Percentiles rank a stretch among this genome's conserved stretches.
Conservation (phyloP, 2,329 filamentous ascomycete genomes). For the Fusarium sp. region DNA sequence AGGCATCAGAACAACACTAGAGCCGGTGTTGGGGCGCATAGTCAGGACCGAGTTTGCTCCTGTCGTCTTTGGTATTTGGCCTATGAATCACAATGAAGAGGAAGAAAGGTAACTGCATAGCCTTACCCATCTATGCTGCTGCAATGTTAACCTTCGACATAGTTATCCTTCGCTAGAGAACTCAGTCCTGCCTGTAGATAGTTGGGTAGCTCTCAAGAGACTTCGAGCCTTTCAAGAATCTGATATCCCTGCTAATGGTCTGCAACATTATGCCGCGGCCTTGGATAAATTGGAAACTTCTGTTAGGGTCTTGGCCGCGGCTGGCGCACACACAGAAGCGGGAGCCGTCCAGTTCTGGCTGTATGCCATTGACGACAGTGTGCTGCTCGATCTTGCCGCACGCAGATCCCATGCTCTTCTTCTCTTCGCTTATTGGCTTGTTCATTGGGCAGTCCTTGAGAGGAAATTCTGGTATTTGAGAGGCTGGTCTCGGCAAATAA, state of each 20-base stretch:
- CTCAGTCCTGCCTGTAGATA: constrained; percentile 37
- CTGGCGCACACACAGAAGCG: constrained; percentile 41
- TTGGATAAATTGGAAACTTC: constrained; percentile 33
- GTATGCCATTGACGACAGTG: constrained; percentile 41
- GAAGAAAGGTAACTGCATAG: constrained; percentile 7
- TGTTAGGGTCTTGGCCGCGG: constrained; percentile 34
- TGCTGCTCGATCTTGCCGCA: constrained; percentile 44
- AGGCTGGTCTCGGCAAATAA: constrained; percentile 42
- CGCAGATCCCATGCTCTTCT: constrained; percentile 42
- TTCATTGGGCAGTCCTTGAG: constrained; percentile 43
- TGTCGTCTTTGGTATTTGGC: constrained; percentile 39
- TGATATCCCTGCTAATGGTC: constrained; percentile 34
- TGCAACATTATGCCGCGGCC: constrained; percentile 35
- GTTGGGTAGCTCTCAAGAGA: constrained; percentile 33
- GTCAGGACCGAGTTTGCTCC: constrained; percentile 43
- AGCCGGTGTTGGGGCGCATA: constrained; percentile 30
- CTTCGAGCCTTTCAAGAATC: constrained; percentile 39
- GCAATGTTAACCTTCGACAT: background rate
- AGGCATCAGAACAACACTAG: constrained; percentile 37
- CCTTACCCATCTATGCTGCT: background rate
- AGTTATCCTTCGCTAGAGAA: constrained; percentile 37
- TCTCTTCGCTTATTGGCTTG: constrained; percentile 43
- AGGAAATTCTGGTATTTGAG: constrained; percentile 43
- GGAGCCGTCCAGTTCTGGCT: constrained; percentile 42
- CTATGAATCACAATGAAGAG: constrained; percentile 15